Percentiles rank a stretch among this genome's conserved stretches.
phyloP scores from a whole-genome alignment of 2,329 filamentous ascomycete species.

The Hirsutella thompsonii region DNA sequence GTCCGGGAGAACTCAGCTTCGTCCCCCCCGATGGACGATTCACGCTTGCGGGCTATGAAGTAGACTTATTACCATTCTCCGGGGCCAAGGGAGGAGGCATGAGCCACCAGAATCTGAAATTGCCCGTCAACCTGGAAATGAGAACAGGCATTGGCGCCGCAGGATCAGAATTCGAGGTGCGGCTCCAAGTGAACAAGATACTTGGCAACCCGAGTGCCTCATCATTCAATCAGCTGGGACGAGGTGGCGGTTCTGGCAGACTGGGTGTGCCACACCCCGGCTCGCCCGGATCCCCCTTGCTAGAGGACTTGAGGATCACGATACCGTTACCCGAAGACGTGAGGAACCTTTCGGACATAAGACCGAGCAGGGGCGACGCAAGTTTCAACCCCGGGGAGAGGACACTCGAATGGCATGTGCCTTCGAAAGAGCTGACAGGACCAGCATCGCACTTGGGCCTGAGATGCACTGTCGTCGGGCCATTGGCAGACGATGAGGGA shows the following conservation, averaged over 20 bases:
- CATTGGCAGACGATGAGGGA: conserved; percentile 34
- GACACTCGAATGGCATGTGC: conserved; percentile 71
- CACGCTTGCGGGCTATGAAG: conserved; percentile 86
- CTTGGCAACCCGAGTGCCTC: conserved; percentile 30
- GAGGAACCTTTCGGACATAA: conserved; percentile 70
- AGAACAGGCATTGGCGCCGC: conserved; percentile 62
- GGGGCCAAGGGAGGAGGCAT: conserved; percentile 41
- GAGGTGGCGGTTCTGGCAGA: conserved; percentile 28
- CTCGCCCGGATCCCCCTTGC: conserved; percentile 41
- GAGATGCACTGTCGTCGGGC: conserved; percentile 67
- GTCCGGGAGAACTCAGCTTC: conserved; percentile 86
- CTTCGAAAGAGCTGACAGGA: conserved; percentile 59
- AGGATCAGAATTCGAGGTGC: conserved; percentile 81
- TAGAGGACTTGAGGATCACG: conserved; percentile 68
- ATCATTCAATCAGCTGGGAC: conserved; percentile 23
- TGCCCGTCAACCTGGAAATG: conserved; percentile 74
- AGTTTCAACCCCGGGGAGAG: conserved; percentile 63
- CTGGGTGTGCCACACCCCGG: conserved; percentile 32
- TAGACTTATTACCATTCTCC: conserved; percentile 69
- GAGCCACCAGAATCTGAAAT: conserved; percentile 52
- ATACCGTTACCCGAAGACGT: conserved; percentile 71
- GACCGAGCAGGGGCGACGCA: conserved; percentile 71
- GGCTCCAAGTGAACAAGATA: conserved; percentile 56
- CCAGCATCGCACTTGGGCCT: conserved; percentile 59
- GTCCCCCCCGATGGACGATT: conserved; percentile 91